Evolutionary conservation across 495 filamentous ascomycete genomes (phyloP).

Genomic region (Penicillium paxilli): DNA sequence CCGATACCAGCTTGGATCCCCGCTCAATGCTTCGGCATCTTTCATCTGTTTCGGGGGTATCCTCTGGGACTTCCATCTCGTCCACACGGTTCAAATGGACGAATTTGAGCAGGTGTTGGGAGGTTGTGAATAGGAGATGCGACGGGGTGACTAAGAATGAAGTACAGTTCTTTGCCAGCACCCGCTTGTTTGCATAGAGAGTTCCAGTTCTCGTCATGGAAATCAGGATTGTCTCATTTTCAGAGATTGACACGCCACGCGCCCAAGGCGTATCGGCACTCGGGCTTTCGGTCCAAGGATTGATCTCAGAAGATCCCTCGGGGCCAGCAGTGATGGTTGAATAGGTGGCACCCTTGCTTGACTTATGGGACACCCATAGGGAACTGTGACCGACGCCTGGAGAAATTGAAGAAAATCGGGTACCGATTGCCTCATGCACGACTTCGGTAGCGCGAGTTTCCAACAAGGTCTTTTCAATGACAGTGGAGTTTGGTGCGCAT

Average conservation of each 20-base stretch:
- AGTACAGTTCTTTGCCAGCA: constrained; percentile 81
- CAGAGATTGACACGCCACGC: constrained; percentile 35
- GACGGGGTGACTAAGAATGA: constrained; percentile 81
- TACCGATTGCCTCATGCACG: constrained; percentile 31
- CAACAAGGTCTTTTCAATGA: constrained; percentile 39
- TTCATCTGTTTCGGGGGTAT: constrained; percentile 90
- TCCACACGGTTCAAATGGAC: constrained; percentile 72
- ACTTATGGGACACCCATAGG: constrained; percentile 45
- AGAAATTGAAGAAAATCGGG: constrained; percentile 41
- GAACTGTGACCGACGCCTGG: constrained; percentile 34
- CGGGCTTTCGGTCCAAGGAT: constrained; percentile 34
- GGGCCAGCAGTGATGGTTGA: constrained; percentile 24
- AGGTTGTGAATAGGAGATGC: constrained; percentile 89
- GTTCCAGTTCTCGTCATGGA: constrained; percentile 68
- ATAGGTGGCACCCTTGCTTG: constrained; percentile 30
- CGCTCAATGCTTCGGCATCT: constrained; percentile 90
- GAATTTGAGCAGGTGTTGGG: constrained; percentile 88
- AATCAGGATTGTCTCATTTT: constrained; percentile 45
- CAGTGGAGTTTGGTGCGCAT: constrained; percentile 29
- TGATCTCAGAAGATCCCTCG: constrained; percentile 16
- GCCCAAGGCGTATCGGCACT: constrained; percentile 44
- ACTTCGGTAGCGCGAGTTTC: constrained; percentile 37
- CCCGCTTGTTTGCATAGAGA: constrained; percentile 73
- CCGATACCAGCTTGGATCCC: constrained; percentile 81
- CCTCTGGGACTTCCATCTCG: constrained; percentile 77